Evolutionary conservation across 768 basidiomycete genomes (phyloP).

Genomic region (Crucibulum laeve): DNA sequence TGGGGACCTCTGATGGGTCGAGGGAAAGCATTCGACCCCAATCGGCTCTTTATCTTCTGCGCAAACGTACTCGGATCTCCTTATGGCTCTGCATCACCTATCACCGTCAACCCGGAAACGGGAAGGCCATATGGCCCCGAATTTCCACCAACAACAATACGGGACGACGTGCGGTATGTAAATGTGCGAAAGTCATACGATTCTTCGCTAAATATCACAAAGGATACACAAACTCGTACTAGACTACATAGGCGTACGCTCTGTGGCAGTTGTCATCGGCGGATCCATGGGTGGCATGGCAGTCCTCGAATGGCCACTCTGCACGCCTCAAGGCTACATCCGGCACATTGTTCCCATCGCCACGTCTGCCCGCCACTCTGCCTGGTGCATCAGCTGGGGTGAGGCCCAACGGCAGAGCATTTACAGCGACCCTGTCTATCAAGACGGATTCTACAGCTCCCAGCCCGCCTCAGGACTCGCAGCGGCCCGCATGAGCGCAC

Average conservation of each 20-base stretch:
- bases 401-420: constrained; percentile 97
- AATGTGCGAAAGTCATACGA: neutral
- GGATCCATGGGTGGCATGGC: constrained; percentile 99
- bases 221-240: constrained; percentile 88
- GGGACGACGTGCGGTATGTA: constrained; percentile 85
- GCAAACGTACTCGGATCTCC: constrained; percentile 92
- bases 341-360: constrained; percentile 86
- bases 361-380: constrained; percentile 90
- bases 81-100: constrained; percentile 88
- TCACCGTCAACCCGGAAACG: constrained; percentile 80
- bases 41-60: constrained; percentile 90
- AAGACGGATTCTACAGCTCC: constrained; percentile 75
- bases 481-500: constrained; percentile 91
- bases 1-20: constrained; percentile 96
- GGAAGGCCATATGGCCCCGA: constrained; percentile 82
- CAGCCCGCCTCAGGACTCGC: constrained; percentile 84
- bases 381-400: constrained; percentile 99
- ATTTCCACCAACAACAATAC: constrained; percentile 86
- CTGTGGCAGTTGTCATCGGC: constrained; percentile 87
- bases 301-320: constrained; percentile 92
- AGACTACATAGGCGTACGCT: constrained; percentile 71
- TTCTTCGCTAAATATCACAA: constrained; percentile 1
- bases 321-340: constrained; percentile 72
- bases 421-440: constrained; percentile 89
- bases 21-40: constrained; percentile 89